phyloP scores from a whole-genome alignment of 2,329 filamentous ascomycete genomes.

The Magnaporthales sp. region DNA sequence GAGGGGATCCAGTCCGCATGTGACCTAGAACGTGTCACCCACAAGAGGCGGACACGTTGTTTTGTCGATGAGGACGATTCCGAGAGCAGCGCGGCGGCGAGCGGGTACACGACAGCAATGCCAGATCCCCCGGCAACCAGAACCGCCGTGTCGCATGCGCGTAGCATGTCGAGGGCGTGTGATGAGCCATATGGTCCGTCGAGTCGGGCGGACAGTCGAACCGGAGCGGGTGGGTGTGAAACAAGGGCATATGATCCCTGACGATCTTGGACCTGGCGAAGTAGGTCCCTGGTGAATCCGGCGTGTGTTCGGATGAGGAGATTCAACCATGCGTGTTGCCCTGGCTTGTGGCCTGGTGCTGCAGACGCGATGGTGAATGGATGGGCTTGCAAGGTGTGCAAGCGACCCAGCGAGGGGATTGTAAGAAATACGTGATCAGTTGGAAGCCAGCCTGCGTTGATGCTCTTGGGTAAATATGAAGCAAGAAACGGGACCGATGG shows the following conservation, averaged over 20 bases:
- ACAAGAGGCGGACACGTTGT: constrained; percentile 42
- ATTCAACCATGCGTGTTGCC: constrained; percentile 39
- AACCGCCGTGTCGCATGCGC: constrained; percentile 36
- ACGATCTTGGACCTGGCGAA: constrained; percentile 34
- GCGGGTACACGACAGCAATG: constrained; percentile 54
- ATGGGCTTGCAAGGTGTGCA: constrained; percentile 50
- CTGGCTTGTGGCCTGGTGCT: constrained; percentile 26
- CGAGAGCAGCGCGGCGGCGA: constrained; percentile 42
- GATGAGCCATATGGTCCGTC: constrained; percentile 57
- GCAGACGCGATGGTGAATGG: constrained; percentile 60
- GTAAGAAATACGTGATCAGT: constrained; percentile 58
- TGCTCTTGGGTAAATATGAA: constrained; percentile 20
- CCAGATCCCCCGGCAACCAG: constrained; percentile 56
- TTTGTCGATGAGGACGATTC: constrained; percentile 6
- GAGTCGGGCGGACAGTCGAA: constrained; percentile 38
- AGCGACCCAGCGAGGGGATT: constrained; percentile 42
- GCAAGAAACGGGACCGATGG: constrained; percentile 7
- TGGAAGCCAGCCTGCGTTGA: constrained; percentile 45
- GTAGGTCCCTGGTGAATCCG: constrained; percentile 50
- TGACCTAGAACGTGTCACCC: constrained; percentile 45
- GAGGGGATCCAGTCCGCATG: constrained; percentile 46
- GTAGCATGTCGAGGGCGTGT: constrained; percentile 44
- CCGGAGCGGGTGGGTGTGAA: constrained; percentile 16
- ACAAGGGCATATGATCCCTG: not conserved
- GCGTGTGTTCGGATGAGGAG: constrained; percentile 51